Base-by-base conservation (phyloP, 768 basidiomycete species). In the Boletales sp. region DNA sequence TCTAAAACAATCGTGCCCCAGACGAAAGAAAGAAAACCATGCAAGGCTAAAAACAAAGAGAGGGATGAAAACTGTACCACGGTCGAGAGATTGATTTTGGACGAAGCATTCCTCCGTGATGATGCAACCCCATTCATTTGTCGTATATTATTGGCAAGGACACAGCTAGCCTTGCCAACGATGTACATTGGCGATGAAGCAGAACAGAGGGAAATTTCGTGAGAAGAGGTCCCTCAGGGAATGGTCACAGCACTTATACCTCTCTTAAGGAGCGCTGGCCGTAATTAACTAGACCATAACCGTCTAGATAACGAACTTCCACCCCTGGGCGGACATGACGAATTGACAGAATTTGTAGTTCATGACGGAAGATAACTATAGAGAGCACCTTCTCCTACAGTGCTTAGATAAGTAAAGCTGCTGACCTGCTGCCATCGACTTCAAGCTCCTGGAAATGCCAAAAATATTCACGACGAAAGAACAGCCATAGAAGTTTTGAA, bases 171-270 rank as follows among this genome's bases (percentile, higher is more conserved):
- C 40, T 40, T 48, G 55, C 45, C 42, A 52, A 37, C 44, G 42
- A 43, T 36, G 50, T n/a, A 30, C 21, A 40, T 48, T 50, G n/a
- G 43, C 10, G 54, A 51, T 42, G 56, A 40, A 53, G 48, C 24
- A 48, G 53, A 40, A 57, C 38, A 36, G 31, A 49, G 27, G 38
- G 50, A 17, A 48, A 51, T 27, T 27, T 27, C 55, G 61, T 62
- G 61, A 54, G 60, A 61, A 57, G 52, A 30, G n/a, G n/a, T n/a
- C 47, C 6, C 7, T 4, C 40, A 17, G 36, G 30, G 11, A 12
- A 50, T 18, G 32, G 21, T 29, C 30, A 46, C 43, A 43, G 43
- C 58, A 52, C 45, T 57, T 53, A 60, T 60, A 60, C 18, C 29
- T n/a, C 38, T 31, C 29, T 18, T 44, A 6, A 9, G 31, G 8